Conservation (phyloP, 441 rosid species). For the Hura crepitans region DNA sequence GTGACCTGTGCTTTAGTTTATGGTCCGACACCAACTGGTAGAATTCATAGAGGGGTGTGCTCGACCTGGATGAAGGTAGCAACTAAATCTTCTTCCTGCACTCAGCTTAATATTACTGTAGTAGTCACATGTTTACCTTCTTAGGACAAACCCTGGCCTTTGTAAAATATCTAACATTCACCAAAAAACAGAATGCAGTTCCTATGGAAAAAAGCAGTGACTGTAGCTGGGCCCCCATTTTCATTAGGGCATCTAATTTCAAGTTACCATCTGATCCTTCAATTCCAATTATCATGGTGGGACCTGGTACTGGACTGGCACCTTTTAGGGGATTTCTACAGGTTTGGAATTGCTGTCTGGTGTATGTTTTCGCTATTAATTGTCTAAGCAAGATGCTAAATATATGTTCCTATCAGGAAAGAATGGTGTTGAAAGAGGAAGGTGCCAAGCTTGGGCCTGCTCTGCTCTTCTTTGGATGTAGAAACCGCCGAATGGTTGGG, state of each 20-base stretch:
- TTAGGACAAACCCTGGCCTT: not conserved
- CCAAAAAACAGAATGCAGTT: conserved; percentile 50
- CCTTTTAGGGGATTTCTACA: conserved; percentile 97
- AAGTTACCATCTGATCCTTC: conserved; percentile 78
- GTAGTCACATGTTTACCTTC: not conserved
- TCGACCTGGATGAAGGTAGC: conserved; percentile 96
- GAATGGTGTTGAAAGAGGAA: conserved; percentile 66
- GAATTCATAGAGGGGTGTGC: conserved; percentile 83
- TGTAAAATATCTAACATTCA: conserved; percentile 19
- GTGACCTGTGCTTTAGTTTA: conserved; percentile 80
- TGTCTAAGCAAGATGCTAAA: conserved; percentile 13
- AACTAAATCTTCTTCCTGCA: not conserved
- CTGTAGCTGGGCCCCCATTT: conserved; percentile 78
- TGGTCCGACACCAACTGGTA: conserved; percentile 78
- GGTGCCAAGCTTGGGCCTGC: conserved; percentile 78
- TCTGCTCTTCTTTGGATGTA: conserved; percentile 87
- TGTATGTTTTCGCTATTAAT: not conserved
- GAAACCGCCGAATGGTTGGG: conserved; percentile 72
- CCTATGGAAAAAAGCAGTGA: conserved; percentile 56
- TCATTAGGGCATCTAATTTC: conserved; percentile 83
- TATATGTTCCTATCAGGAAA: conserved; percentile 49
- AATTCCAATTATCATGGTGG: conserved; percentile 89
- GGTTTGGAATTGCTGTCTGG: conserved; percentile 30
- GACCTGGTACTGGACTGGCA: conserved; percentile 97
- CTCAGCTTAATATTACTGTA: not conserved